phyloP scores from a whole-genome alignment of 2,329 filamentous ascomycete genomes.

The Fusarium pseudoanthophilum region DNA sequence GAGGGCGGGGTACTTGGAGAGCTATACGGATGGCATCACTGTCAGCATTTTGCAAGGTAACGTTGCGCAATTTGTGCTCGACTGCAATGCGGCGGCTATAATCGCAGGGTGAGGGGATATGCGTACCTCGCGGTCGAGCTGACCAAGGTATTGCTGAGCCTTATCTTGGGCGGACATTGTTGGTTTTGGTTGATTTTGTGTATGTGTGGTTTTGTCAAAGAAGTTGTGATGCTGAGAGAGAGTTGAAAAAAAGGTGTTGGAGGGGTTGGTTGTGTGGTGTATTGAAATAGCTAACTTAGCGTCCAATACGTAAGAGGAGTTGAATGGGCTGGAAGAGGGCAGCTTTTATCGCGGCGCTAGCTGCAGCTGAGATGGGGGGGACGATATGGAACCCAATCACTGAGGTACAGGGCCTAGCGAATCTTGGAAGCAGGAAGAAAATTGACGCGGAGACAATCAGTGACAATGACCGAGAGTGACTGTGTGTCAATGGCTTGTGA shows the following conservation, averaged over 20 bases:
- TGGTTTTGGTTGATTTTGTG: slow-evolving; percentile 6
- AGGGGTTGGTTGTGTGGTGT: slow-evolving; percentile 38
- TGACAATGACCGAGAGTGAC: slow-evolving; percentile 31
- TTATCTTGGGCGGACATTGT: slow-evolving; percentile 79
- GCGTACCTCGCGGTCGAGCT: slow-evolving; percentile 83
- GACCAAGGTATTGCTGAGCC: slow-evolving; percentile 78
- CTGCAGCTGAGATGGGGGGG: slow-evolving; percentile 28
- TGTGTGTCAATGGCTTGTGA: slow-evolving; percentile 48
- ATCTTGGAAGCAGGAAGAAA: slow-evolving; percentile 44
- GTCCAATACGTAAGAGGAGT: slow-evolving; percentile 36
- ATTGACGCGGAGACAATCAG: slow-evolving; percentile 46
- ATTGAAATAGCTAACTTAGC: slow-evolving; percentile 33
- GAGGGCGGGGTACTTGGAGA: slow-evolving; percentile 85
- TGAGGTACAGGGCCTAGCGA: slow-evolving; percentile 17
- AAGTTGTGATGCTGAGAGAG: slow-evolving; percentile 27
- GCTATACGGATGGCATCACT: slow-evolving; percentile 59
- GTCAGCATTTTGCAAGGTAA: slow-evolving; percentile 36
- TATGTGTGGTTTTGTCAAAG: slow-evolving; percentile 44
- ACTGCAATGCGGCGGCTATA: slow-evolving; percentile 12
- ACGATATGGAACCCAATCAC: background rate
- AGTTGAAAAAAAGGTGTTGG: slow-evolving; percentile 31
- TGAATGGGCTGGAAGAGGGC: slow-evolving; percentile 31
- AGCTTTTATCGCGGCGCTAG: slow-evolving; percentile 46
- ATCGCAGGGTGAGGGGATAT: slow-evolving; percentile 45
- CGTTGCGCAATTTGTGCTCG: slow-evolving; percentile 29